Percentiles rank a stretch among this genome's conserved stretches.
phyloP scores from a whole-genome alignment of 2,329 filamentous ascomycete genomes.

The Mycogone perniciosa region DNA sequence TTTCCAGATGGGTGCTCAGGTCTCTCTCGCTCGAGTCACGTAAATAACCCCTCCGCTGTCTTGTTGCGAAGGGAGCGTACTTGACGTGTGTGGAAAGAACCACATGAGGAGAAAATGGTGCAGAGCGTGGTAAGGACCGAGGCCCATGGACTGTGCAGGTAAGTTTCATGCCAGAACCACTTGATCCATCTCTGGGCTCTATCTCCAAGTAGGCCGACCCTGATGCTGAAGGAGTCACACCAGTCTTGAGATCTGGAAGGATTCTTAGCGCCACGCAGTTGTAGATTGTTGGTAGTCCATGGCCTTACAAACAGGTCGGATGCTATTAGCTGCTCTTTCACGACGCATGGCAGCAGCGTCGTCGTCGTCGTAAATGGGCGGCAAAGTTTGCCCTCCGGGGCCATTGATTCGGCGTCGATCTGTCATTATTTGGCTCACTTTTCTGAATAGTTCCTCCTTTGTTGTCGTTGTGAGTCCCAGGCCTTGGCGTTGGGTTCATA shows the following conservation, averaged over 20 bases:
- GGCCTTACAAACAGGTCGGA: constrained; percentile 77
- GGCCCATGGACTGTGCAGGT: constrained; percentile 92
- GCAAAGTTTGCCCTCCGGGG: constrained; percentile 67
- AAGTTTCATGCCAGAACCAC: constrained; percentile 71
- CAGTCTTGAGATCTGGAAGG: constrained; percentile 75
- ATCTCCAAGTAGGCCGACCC: constrained; percentile 84
- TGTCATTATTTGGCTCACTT: constrained; percentile 45
- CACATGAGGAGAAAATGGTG: constrained; percentile 86
- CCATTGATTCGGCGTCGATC: constrained; percentile 90
- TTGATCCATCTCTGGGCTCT: constrained; percentile 42
- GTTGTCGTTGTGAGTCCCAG: no score
- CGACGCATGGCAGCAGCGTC: constrained; percentile 38
- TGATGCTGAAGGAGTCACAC: constrained; percentile 85
- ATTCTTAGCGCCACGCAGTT: constrained; percentile 4
- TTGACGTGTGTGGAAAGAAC: constrained; percentile 91
- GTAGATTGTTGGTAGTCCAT: constrained; percentile 1
- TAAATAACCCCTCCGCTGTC: constrained; percentile 75
- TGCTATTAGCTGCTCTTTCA: constrained; percentile 58
- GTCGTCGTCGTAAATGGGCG: constrained; percentile 62
- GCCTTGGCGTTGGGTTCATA: no score
- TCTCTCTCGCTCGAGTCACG: constrained; percentile 83
- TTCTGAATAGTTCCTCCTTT: not conserved
- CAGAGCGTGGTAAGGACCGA: constrained; percentile 79
- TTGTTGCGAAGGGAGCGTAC: constrained; percentile 89
- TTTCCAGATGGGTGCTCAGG: constrained; percentile 84